phyloP scores from a whole-genome alignment of 352 stramenopile genomes.

The Phytophthora colocasiae region DNA sequence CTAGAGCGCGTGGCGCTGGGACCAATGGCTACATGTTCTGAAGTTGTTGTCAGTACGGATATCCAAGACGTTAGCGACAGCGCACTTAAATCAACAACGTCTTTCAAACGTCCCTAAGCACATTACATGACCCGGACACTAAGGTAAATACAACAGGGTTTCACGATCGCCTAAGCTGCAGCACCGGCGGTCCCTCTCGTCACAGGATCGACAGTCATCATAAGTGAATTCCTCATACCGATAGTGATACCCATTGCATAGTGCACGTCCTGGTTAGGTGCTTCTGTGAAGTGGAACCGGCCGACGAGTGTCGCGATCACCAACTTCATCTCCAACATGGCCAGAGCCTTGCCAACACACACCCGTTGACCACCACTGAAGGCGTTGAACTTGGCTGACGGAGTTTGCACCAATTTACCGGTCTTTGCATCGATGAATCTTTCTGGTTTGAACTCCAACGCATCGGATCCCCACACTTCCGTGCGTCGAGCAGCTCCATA shows the following conservation, averaged over 20 bases:
- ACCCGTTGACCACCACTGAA: slow-evolving; percentile 74
- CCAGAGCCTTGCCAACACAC: slow-evolving; percentile 71
- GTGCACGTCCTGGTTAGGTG: slow-evolving; percentile 37
- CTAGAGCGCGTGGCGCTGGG: too few species aligned
- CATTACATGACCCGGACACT: too few species aligned
- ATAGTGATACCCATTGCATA: slow-evolving; percentile 50
- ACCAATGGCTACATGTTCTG: too few species aligned
- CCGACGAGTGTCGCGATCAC: slow-evolving; percentile 54
- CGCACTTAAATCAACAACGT: too few species aligned
- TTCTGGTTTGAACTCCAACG: slow-evolving; percentile 37
- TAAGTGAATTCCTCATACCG: slow-evolving; percentile 44
- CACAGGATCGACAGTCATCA: slow-evolving; percentile 34
- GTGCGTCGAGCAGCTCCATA: slow-evolving; percentile 60
- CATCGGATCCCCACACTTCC: slow-evolving; percentile 71
- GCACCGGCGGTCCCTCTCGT: slow-evolving; percentile 4
- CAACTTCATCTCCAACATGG: slow-evolving; percentile 81
- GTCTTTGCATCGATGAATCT: slow-evolving; percentile 58
- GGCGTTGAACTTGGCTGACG: slow-evolving; percentile 67
- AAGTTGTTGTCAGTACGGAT: too few species aligned
- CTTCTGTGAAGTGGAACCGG: slow-evolving; percentile 51
- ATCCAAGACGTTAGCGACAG: too few species aligned
- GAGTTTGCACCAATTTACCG: slow-evolving; percentile 42
- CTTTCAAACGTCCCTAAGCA: too few species aligned
- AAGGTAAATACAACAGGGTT: slow-evolving; percentile 11
- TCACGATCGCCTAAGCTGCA: slow-evolving; percentile 12